Evolutionary conservation across 495 filamentous ascomycete species (phyloP), one percentile per base, ranked within the genome.

Genomic region (Xylaria longipes): DNA sequence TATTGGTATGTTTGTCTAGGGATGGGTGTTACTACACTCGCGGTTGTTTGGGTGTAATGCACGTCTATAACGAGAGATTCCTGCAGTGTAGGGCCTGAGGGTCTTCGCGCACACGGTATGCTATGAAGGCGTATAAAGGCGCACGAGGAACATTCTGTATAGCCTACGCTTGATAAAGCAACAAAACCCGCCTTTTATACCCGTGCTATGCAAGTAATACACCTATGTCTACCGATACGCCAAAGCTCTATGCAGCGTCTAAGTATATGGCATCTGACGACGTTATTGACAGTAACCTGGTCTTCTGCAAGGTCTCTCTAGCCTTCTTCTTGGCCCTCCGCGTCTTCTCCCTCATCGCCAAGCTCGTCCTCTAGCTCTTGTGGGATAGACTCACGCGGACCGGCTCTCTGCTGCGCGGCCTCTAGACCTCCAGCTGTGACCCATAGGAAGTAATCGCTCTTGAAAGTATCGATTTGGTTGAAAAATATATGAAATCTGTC

Each of bases 381-480:
- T 25, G 77, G 77, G n/a, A 76, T 71, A 29, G 68, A 4, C 0
- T 73, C 71, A 37, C 69, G 62, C 5, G 60, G 46, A 2, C 74
- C 77, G 0, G 11, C 27, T 65, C 75, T 78, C 43, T 50, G 69
- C 56, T 80, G 82, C 5, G 90, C 85, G 25, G 87, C 89, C 25
- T 84, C 71, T 15, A 93, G 81, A 15, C 91, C 90, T 17, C 83
- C 87, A 0, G 91, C 89, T 0, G 90, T 94, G 22, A 94, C 84
- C 84, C 91, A 97, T 33, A 95, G 84, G 83, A 96, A 96, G 76
- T 88, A 89, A 48, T 89, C 87, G 12, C 87, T 86, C 41, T 86
- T 86, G 80, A 89, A 95, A 75, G 92, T 90, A 73, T 97, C 94
- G 70, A 96, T 85, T 76, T 96, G 93, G 71, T 92, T 89, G 85